Percentiles rank a stretch among this genome's conserved stretches.
phyloP scores from a whole-genome alignment of 345 rosid species.

The Hibiscus tridactylites region DNA sequence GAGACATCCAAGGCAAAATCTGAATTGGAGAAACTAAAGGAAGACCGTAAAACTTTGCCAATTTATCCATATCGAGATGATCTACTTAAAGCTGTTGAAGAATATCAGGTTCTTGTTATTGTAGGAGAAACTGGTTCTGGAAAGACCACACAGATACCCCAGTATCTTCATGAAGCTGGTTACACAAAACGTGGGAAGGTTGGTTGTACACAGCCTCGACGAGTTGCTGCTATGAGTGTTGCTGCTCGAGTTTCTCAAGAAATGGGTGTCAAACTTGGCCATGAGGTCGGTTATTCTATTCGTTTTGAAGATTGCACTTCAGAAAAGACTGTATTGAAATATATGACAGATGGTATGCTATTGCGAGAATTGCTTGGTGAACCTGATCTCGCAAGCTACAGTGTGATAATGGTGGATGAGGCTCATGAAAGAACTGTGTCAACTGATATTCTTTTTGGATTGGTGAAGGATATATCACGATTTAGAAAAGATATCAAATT shows the following conservation, averaged over 20 bases:
- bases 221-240: slow-evolving; percentile 99
- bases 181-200: slow-evolving; percentile 86
- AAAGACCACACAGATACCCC: slow-evolving; percentile 94
- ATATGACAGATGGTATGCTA: slow-evolving; percentile 98
- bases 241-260: slow-evolving; percentile 98
- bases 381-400: slow-evolving; percentile 84
- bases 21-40: slow-evolving; percentile 83
- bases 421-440: slow-evolving; percentile 99
- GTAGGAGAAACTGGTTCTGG: slow-evolving; percentile 99
- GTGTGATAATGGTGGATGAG: slow-evolving; percentile 95
- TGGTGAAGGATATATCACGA: slow-evolving; percentile 88
- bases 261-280: slow-evolving; percentile 98
- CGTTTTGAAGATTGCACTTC: slow-evolving; percentile 99
- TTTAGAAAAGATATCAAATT: slow-evolving; percentile 80
- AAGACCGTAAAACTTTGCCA: slow-evolving; percentile 76
- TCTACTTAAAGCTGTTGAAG: slow-evolving; percentile 64
- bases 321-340: slow-evolving; percentile 83
- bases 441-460: slow-evolving; percentile 89
- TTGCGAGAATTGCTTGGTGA: slow-evolving; percentile 91
- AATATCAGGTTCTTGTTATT: slow-evolving; percentile 89
- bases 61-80: slow-evolving; percentile 76
- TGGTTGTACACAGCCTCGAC: slow-evolving; percentile 96
- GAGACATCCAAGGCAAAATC: slow-evolving; percentile 47
- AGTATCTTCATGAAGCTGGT: slow-evolving; percentile 95
- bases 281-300: slow-evolving; percentile 96